A percentile compares a stretch with the other conserved stretches of the same genome.
These are phyloP conservation scores for Stipa capillata DNA, from an alignment of 176 grass and related monocot genomes.

Conservation along the genomic window DNA sequence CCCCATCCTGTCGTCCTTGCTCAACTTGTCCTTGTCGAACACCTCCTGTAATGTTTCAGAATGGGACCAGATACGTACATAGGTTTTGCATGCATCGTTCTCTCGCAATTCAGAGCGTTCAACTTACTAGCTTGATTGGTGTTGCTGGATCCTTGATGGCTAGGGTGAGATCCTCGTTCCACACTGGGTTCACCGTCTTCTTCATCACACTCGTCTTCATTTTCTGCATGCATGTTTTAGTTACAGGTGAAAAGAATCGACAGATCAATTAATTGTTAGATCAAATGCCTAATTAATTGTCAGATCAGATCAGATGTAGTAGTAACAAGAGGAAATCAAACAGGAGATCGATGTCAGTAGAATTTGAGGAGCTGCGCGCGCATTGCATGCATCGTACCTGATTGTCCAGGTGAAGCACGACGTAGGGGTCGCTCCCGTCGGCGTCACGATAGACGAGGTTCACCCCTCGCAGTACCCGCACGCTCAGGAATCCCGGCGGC, in stretches of 20 bases:
- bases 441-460: conserved; percentile 43
- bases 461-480: conserved; percentile 31
- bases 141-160: conserved; percentile 10
- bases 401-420: conserved; percentile 32
- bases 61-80: not conserved
- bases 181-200: conserved; percentile 41
- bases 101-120: not conserved
- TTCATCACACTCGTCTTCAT: conserved; percentile 32
- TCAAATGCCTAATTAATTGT: no score
- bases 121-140: conserved; percentile 29
- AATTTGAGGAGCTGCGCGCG: no score
- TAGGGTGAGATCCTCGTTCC: conserved; percentile 35
- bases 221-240: no score
- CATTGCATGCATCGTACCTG: no score
- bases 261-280: no score
- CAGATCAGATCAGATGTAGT: no score
- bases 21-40: conserved; percentile 62
- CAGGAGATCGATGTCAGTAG: no score
- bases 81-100: not conserved
- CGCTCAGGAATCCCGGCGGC: conserved; percentile 33
- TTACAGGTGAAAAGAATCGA: not conserved
- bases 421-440: conserved; percentile 43
- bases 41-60: conserved; percentile 52
- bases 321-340: no score
- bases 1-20: conserved; percentile 65